Percentiles rank a stretch among this genome's conserved stretches.
Evolutionary conservation across 2,329 filamentous ascomycete genomes (phyloP).

Genomic region (Monosporascus sp.): DNA sequence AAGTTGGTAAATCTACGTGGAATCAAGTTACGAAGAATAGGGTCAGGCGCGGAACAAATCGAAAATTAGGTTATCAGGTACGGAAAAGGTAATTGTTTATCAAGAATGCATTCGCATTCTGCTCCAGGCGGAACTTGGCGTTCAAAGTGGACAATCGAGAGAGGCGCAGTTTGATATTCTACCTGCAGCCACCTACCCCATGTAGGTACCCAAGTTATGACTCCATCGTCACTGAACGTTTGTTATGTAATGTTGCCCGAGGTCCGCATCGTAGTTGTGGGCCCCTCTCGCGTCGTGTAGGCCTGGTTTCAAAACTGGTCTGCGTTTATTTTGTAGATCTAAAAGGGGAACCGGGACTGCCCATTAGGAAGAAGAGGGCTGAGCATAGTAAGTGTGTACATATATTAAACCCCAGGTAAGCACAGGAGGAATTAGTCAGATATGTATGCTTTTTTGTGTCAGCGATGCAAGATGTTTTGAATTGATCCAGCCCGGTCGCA

Average conservation of each 20-base stretch:
- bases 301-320: conserved; percentile 13
- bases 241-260: not conserved
- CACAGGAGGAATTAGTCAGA: not conserved
- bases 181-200: not conserved
- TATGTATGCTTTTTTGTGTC: no score
- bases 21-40: no score
- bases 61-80: no score
- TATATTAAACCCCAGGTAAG: not conserved
- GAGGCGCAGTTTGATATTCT: no score
- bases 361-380: not conserved
- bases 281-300: conserved; percentile 20
- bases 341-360: not conserved
- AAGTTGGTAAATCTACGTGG: no score
- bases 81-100: no score
- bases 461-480: no score
- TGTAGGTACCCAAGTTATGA: not conserved
- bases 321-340: conserved; percentile 3
- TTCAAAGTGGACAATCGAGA: no score
- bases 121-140: no score
- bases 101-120: no score
- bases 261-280: conserved; percentile 7
- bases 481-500: no score
- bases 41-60: no score
- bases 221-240: not conserved
- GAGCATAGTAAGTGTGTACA: not conserved